phyloP scores from a whole-genome alignment of 2,329 filamentous ascomycete genomes.

The Taxawa tesnikishii region DNA sequence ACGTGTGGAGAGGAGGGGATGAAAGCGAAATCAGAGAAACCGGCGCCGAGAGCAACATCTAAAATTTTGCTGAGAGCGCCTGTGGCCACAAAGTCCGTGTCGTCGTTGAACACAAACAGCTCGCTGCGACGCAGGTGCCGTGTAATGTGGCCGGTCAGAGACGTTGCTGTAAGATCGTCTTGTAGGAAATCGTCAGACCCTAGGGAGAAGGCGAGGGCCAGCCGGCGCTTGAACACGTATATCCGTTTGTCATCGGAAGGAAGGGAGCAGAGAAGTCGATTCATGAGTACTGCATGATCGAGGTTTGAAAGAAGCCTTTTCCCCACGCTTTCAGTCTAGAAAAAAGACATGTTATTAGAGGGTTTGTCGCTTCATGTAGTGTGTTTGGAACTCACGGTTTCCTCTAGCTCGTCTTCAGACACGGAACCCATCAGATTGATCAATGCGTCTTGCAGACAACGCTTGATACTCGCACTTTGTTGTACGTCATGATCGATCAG shows the following conservation, averaged over 20 bases:
- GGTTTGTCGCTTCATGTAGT: slow-evolving; percentile 8
- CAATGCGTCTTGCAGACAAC: slow-evolving; percentile 19
- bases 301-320: slow-evolving; percentile 18
- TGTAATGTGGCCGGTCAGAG: slow-evolving; percentile 2
- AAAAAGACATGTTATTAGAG: slow-evolving; percentile 11
- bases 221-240: slow-evolving; percentile 51
- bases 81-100: slow-evolving; percentile 58
- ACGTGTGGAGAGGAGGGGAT: slow-evolving; percentile 12
- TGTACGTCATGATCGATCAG: slow-evolving; percentile 20
- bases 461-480: slow-evolving; percentile 11
- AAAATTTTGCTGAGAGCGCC: slow-evolving; percentile 55
- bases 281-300: slow-evolving; percentile 39
- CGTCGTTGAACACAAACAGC: slow-evolving; percentile 38
- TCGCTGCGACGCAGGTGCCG: slow-evolving; percentile 10
- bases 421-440: slow-evolving; percentile 19
- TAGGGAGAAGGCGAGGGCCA: slow-evolving; percentile 55
- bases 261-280: slow-evolving; percentile 46
- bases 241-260: slow-evolving; percentile 38
- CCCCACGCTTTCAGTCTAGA: slow-evolving; percentile 1
- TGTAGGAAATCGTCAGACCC: slow-evolving; percentile 6
- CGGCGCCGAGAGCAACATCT: slow-evolving; percentile 63
- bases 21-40: slow-evolving; percentile 22
- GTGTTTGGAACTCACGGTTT: slow-evolving; percentile 7
- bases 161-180: not conserved
- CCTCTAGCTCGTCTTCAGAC: slow-evolving; percentile 11